Conservation (phyloP, 176 grass and related monocot genomes). For the Triticum monococcum region DNA sequence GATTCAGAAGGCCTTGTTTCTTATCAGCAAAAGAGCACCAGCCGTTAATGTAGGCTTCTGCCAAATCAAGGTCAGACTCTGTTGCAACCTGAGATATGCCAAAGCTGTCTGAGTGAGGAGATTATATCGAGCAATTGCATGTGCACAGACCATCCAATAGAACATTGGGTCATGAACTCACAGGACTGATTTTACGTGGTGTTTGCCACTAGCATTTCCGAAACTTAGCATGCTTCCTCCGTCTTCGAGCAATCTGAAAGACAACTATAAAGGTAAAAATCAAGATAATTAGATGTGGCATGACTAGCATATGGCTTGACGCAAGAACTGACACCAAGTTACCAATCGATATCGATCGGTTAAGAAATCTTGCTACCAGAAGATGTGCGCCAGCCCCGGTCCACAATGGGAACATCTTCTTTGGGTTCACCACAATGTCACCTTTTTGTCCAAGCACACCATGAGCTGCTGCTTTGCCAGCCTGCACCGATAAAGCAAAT, state of each 20-base stretch:
- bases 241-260: constrained; percentile 66
- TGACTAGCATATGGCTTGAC: not conserved
- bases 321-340: not conserved
- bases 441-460: not conserved
- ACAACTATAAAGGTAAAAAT: not conserved
- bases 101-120: not conserved
- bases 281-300: not conserved
- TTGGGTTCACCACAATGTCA: not conserved
- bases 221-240: constrained; percentile 76
- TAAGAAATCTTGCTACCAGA: not conserved
- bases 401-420: not conserved
- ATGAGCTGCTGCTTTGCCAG: constrained; percentile 34
- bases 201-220: constrained; percentile 40
- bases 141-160: constrained; percentile 83
- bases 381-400: not conserved
- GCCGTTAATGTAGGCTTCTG: constrained; percentile 84
- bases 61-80: constrained; percentile 81
- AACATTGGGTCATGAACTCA: constrained; percentile 73
- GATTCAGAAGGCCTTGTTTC: constrained; percentile 69
- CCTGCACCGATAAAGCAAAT: not conserved
- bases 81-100: constrained; percentile 61
- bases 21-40: constrained; percentile 78
- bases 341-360: not conserved
- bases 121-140: not conserved
- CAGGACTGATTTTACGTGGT: constrained; percentile 49